Evolutionary conservation across 331 rosid genomes (phyloP), one percentile per base, ranked within the genome.

Genomic region (Acacia concinna): DNA sequence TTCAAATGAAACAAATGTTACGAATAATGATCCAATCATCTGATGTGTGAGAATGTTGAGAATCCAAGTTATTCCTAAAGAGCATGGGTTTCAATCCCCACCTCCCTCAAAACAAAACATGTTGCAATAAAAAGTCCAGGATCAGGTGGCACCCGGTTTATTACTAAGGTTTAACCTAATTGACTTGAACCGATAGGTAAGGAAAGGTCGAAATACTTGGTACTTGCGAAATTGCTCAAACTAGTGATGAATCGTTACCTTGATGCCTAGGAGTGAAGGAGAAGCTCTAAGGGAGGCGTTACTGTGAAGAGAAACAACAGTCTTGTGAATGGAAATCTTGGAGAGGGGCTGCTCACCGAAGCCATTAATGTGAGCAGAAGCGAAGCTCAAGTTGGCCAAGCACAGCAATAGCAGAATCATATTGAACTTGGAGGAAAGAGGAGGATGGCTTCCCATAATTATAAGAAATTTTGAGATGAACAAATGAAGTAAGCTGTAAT

Each of bases 291-390:
- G 67, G 51, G 91, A 83, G 10, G 95, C 92, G 7, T 69, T 40
- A 12, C 27, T 69, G 25, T 85, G 87, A 37, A 88, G 85, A 0
- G 86, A 87, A 49, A 80, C 62, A 31, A 87, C 34, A 18, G 97
- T 80, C 15, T 81, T 90, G 82, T 91, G 91, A 77, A 91, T 87
- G 27, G 90, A 87, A 81, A 90, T 90, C 73, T 84, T 89, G 41
- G 97, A 85, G 37, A 92, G 86, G 4, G 97, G 96, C 82, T 92
- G 97, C 57, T 74, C 88, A 28, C 88, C 88, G 25, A 76, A 71
- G 51, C 84, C 90, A 1, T 21, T 10, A 2, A 49, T 73, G 28
- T 81, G 72, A 68, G 68, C 81, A n/a, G 65, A 78, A 73, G 11
- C 62, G 0, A 63, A 35, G 71, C 74, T 57, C 35, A 84, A 40